These are phyloP conservation scores for Crithidia brevicula DNA, from an alignment of 208 protist genomes.

Conservation along the genomic window DNA sequence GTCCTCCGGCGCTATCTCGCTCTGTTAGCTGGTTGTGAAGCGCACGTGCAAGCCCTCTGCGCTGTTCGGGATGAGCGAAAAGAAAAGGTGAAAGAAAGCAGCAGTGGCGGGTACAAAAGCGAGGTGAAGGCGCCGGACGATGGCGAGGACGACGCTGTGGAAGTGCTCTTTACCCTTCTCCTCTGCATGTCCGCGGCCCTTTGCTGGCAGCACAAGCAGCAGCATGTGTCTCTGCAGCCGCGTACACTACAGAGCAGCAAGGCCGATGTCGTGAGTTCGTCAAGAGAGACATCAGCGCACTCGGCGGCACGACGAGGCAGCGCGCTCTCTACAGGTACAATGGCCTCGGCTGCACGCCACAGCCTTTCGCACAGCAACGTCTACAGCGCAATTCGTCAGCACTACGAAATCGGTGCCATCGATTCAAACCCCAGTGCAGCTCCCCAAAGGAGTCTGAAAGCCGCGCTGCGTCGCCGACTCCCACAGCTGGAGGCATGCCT, in stretches of 20 bases:
- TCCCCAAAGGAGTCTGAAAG: not conserved
- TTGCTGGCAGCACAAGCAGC: constrained; percentile 9
- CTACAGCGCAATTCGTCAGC: not conserved
- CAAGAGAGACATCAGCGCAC: constrained; percentile 5
- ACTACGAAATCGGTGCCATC: not conserved
- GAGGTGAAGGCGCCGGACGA: too few relatives aligned
- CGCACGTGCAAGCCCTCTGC: not conserved
- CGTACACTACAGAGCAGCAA: too few relatives aligned
- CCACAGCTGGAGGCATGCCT: constrained; percentile 28
- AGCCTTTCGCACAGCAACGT: not conserved
- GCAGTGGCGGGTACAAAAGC: not conserved
- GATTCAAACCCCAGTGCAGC: not conserved
- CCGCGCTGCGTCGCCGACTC: constrained; percentile 14
- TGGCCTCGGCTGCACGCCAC: not conserved
- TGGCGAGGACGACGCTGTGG: constrained; percentile 13
- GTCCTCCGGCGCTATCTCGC: not conserved
- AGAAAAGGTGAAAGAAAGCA: not conserved
- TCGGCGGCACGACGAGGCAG: constrained; percentile 4
- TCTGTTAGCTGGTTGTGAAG: not conserved
- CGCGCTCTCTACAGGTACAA: not conserved
- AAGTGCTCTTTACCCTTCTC: constrained; percentile 27
- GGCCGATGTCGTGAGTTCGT: constrained; percentile 8
- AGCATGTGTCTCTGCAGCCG: too few relatives aligned
- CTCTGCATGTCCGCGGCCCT: constrained; percentile 24
- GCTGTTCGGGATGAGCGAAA: not conserved